Evolutionary conservation across 2,329 filamentous ascomycete species (phyloP).

Genomic region (Pleurostoma richardsiae): DNA sequence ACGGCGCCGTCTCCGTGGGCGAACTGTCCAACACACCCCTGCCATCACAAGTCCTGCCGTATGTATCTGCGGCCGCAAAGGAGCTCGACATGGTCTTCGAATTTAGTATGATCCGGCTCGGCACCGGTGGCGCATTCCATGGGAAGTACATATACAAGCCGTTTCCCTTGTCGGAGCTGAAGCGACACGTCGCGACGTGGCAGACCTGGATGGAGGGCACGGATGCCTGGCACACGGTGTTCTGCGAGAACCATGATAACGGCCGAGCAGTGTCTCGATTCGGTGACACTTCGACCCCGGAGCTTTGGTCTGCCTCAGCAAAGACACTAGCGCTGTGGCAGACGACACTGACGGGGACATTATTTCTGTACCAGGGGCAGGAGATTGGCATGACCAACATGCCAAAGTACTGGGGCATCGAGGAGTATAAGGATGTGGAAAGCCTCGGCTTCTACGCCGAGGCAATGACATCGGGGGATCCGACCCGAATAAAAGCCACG

Average conservation of each 20-base stretch:
- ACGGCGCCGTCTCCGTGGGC: conserved; percentile 57
- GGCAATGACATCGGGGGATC: conserved; percentile 26
- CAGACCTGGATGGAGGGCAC: conserved; percentile 43
- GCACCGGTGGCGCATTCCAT: conserved; percentile 38
- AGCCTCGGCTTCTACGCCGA: conserved; percentile 45
- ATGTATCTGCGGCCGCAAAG: conserved; percentile 45
- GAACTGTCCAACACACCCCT: conserved; percentile 54
- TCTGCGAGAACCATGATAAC: conserved; percentile 62
- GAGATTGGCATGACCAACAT: conserved; percentile 58
- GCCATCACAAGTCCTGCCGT: conserved; percentile 45
- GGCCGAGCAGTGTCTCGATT: conserved; percentile 53
- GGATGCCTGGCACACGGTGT: conserved; percentile 54
- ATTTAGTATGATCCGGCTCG: conserved; percentile 28
- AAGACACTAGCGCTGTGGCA: conserved; percentile 50
- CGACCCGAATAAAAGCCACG: conserved; percentile 34
- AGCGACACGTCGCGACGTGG: conserved; percentile 37
- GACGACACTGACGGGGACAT: conserved; percentile 42
- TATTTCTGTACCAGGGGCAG: conserved; percentile 57
- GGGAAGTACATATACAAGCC: conserved; percentile 45
- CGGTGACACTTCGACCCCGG: conserved; percentile 36
- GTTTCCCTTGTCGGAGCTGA: conserved; percentile 38
- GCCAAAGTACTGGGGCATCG: conserved; percentile 42
- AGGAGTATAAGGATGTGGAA: conserved; percentile 51
- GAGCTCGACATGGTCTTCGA: conserved; percentile 52
- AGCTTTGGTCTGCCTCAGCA: conserved; percentile 35